Base-by-base conservation (phyloP, 306 rosid genomes). In the Cicer pinnatifidum region DNA sequence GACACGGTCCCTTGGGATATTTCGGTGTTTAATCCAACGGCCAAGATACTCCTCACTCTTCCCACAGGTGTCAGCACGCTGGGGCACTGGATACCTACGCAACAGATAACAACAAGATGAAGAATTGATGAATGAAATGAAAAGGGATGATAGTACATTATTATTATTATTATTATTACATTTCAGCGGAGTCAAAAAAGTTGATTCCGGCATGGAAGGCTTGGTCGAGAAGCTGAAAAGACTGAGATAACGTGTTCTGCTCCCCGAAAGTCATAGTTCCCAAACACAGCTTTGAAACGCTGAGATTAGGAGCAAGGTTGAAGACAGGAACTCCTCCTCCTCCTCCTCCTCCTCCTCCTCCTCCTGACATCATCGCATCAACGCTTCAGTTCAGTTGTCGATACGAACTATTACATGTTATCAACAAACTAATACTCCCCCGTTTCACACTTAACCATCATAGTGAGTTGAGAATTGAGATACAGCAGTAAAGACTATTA, bases 241-340 rank as follows among this genome's bases (percentile, higher is more conserved):
- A 94, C 75, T 94, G 80, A 1, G 69, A 43, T 54, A 83, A 16
- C 6, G 86, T 78, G 85, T 87, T 91, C 76, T 94, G 96, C 89
- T 91, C 93, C 38, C 97, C 97, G 75, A 93, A 90, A 11, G 97
- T 93, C 98, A 91, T 91, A 43, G 97, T 89, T 80, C 97, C 98
- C n/a, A 87, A 85, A 75, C 96, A 90, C 44, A 93, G 86, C 83
- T 85, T 81, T 11, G 97, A 93, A 83, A 91, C 93, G 0, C 66
- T 62, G 11, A 90, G 87, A 71, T 86, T 59, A 3, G 93, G 89
- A 72, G 93, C 93, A 3, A 93, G 87, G 75, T 89, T 86, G 85
- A 80, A 80, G 51, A 84, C 64, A 65, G 92, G 97, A 51, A 86
- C 88, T 28, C 35, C 35, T 28, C 35, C 66, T 12, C 66, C 66